phyloP scores from a whole-genome alignment of 2,329 filamentous ascomycete species.

The Dactylonectria macrodidyma region DNA sequence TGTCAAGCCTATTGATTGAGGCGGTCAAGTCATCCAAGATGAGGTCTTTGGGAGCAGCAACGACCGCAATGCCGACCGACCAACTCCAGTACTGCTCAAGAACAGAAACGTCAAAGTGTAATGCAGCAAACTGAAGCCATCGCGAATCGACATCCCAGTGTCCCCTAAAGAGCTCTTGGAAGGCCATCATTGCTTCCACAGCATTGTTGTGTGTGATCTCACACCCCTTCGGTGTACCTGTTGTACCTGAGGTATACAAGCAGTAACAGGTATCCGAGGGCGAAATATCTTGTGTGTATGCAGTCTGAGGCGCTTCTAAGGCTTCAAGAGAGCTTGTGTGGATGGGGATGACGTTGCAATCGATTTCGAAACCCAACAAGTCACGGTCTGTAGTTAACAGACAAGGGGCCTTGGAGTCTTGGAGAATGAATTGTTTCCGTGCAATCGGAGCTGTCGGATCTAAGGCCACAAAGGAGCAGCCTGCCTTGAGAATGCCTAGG shows the following conservation, averaged over 20 bases:
- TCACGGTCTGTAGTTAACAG: conserved; percentile 68
- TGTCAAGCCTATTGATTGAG: conserved; percentile 78
- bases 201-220: conserved; percentile 91
- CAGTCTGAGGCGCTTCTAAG: conserved; percentile 28
- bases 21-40: conserved; percentile 87
- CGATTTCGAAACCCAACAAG: conserved; percentile 52
- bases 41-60: conserved; percentile 85
- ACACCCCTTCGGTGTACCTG: conserved; percentile 89
- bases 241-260: conserved; percentile 90
- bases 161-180: conserved; percentile 81
- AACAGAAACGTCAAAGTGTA: conserved; percentile 95
- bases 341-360: conserved; percentile 53
- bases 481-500: conserved; percentile 85
- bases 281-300: conserved; percentile 41
- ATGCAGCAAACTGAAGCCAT: conserved; percentile 94
- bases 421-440: conserved; percentile 83
- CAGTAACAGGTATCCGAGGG: conserved; percentile 80
- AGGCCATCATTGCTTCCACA: conserved; percentile 90
- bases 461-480: conserved; percentile 85
- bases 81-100: conserved; percentile 97
- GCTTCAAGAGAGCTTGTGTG: conserved; percentile 50
- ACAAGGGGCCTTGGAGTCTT: conserved; percentile 78
- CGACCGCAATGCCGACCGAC: conserved; percentile 89
- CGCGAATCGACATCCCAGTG: conserved; percentile 82
- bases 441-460: conserved; percentile 81